These are phyloP conservation scores for Coniferiporia weirii DNA, from an alignment of 1,284 basidiomycete genomes.

Conservation along the genomic window DNA sequence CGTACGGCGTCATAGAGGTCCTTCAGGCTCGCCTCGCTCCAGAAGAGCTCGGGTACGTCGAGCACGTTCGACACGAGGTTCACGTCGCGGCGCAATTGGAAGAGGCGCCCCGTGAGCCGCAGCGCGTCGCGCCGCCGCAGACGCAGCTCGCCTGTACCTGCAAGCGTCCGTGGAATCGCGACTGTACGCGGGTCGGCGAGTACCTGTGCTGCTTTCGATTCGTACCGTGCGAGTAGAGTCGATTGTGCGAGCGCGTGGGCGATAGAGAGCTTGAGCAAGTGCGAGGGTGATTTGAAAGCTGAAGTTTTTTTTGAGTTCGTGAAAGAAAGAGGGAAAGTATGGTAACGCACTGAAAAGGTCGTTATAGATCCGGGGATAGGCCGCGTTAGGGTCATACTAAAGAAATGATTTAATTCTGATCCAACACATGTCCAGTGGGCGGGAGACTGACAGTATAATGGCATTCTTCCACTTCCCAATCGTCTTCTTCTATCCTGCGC, in stretches of 20 bases:
- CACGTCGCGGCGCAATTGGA: slow-evolving; percentile 86
- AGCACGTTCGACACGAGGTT: slow-evolving; percentile 93
- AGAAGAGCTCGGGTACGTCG: slow-evolving; percentile 92
- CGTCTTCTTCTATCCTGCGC: slow-evolving; percentile 53
- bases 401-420: slow-evolving; percentile 8
- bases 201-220: slow-evolving; percentile 75
- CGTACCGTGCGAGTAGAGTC: slow-evolving; percentile 87
- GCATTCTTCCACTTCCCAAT: slow-evolving; percentile 89
- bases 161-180: slow-evolving; percentile 84
- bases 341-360: slow-evolving; percentile 78
- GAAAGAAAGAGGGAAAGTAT: not conserved
- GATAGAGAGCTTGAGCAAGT: slow-evolving; percentile 84
- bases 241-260: slow-evolving; percentile 94
- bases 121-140: slow-evolving; percentile 81
- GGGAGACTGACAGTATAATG: slow-evolving; percentile 65
- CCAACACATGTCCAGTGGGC: not conserved
- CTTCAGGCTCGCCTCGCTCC: slow-evolving; percentile 88
- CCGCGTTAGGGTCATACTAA: slow-evolving; percentile 82
- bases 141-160: slow-evolving; percentile 71
- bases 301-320: slow-evolving; percentile 13
- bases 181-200: slow-evolving; percentile 73
- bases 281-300: slow-evolving; percentile 88
- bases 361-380: slow-evolving; percentile 84
- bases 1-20: slow-evolving; percentile 90
- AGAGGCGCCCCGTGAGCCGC: slow-evolving; percentile 82